Evolutionary conservation across 768 basidiomycete genomes (phyloP).

Genomic region (Kwoniella newhampshirensis): DNA sequence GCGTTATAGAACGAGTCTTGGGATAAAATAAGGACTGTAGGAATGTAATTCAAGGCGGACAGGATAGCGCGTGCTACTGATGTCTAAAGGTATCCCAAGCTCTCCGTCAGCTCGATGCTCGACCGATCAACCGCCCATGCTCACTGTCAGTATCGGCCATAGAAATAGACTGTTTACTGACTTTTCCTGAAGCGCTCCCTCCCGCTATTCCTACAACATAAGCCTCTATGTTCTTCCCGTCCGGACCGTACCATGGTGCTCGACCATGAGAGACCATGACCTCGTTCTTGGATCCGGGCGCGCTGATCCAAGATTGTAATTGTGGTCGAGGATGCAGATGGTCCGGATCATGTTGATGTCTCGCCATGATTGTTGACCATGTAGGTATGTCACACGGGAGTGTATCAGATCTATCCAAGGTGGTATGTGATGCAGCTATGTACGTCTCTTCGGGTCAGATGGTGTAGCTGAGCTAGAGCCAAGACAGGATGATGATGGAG

Average conservation of each 20-base stretch:
- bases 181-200: conserved; percentile 56
- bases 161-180: conserved; percentile 15
- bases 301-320: neutral
- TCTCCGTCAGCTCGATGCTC: neutral
- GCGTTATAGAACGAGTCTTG: conserved; percentile 93
- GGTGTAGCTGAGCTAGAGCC: too few species aligned
- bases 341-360: too few species aligned
- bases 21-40: conserved; percentile 71
- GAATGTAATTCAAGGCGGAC: conserved; percentile 53
- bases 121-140: neutral
- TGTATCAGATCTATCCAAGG: too few species aligned
- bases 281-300: conserved; percentile 33
- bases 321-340: conserved; percentile 8
- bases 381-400: too few species aligned
- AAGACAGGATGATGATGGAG: too few species aligned
- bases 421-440: too few species aligned
- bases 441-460: too few species aligned
- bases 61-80: conserved; percentile 54
- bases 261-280: conserved; percentile 48
- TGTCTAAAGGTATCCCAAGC: too few species aligned
- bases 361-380: too few species aligned
- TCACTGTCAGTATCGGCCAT: neutral
- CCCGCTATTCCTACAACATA: conserved; percentile 58
- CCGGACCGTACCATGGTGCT: conserved; percentile 54
- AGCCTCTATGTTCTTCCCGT: conserved; percentile 52